Evolutionary conservation across 371 early-diverging fungal genomes (phyloP), one percentile per base, ranked within the genome.

Genomic region (Apophysomyces elegans): DNA sequence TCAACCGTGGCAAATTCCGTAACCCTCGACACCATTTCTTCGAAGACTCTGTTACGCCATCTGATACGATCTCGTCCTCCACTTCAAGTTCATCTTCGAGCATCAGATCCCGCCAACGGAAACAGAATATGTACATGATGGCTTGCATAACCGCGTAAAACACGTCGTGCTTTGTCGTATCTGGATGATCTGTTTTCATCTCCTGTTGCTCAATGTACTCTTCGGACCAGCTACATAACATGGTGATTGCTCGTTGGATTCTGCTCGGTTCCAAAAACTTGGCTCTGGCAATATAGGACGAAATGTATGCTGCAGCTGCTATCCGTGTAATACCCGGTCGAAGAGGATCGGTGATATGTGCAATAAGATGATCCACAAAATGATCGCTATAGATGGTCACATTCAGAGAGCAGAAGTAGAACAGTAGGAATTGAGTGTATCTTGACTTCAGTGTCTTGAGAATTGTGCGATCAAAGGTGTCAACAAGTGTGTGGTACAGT

Each of bases 91-190:
- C 77, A 43, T 80, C 81, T 8, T 74, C 13, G 39, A 79, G 26
- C 64, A 88, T 76, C 47, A 93, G 75, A 60, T 93, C 90, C 44
- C 87, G 85, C 95, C 96, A 96, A n/a, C 96, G 88, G 83, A 94
- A 97, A 73, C 96, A 96, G 58, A 96, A 96, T 7, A 96, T 87
- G 71, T 97, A 98, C 70, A 98, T 80, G 46, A 92, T 72, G 0
- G 96, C 93, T 71, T 97, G 97, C 7, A 93, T 88, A n/a, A 87
- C 89, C 1, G 93, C 85, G 69, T 96, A 97, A 64, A 98, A 96
- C 26, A 92, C 87, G 7, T 86, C 83, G 62, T 92, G 85, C 38
- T 86, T 81, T 61, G 81, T 78, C 11, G 85, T 76, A 62, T 91
- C 89, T 0, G 81, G 78, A 32, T 68, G 50, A 38, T 59, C 35